Evolutionary conservation across 2,329 filamentous ascomycete genomes (phyloP).

Genomic region (Ceratocystis alfenasii): DNA sequence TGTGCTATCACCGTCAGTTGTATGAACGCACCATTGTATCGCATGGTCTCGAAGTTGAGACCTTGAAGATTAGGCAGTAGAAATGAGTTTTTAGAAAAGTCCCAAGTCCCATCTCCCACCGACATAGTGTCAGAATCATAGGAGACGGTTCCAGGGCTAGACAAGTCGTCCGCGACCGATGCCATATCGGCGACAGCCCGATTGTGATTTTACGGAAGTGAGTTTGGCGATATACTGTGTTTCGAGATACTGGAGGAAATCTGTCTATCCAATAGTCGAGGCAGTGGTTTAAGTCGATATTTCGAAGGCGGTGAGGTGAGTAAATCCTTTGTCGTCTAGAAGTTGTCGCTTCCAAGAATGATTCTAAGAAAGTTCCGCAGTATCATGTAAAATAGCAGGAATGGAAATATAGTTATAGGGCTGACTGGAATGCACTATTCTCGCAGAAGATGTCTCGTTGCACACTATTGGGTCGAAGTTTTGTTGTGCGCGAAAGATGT

Average conservation of each 20-base stretch:
- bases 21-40: conserved; percentile 57
- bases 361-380: background rate
- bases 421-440: conserved; percentile 3
- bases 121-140: conserved; percentile 64
- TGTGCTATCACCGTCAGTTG: background rate
- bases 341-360: background rate
- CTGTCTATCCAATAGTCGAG: background rate
- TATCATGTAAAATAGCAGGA: background rate
- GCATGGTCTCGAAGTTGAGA: conserved; percentile 69
- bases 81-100: conserved; percentile 64
- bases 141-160: conserved; percentile 57
- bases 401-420: background rate
- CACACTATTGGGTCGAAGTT: background rate
- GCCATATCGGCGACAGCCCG: conserved; percentile 44
- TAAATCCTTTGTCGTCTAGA: background rate
- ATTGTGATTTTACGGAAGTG: background rate
- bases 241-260: background rate
- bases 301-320: conserved; percentile 8
- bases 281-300: background rate
- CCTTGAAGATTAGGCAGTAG: conserved; percentile 65
- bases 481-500: background rate
- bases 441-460: background rate
- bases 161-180: conserved; percentile 47
- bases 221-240: background rate
- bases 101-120: conserved; percentile 77